Conservation (phyloP, 1,284 basidiomycete genomes). For the Heterobasidion irregulare region DNA sequence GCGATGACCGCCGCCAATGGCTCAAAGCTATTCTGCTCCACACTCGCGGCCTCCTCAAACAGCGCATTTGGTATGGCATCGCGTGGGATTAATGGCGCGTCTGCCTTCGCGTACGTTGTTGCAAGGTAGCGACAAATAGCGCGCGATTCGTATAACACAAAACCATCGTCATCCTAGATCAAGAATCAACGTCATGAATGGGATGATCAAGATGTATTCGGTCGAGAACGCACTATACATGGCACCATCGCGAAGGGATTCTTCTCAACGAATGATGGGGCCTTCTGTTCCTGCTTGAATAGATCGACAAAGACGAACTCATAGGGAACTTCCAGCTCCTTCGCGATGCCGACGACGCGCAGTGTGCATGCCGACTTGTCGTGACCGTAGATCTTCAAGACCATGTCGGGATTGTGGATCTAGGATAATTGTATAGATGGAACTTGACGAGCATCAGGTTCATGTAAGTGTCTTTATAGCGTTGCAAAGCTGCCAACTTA, state of each 20-base stretch:
- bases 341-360: conserved; percentile 34
- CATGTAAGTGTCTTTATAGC: not conserved
- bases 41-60: conserved; percentile 36
- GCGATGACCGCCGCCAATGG: conserved; percentile 21
- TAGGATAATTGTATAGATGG: no score
- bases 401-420: conserved; percentile 25
- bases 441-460: no score
- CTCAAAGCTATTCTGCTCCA: conserved; percentile 33
- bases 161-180: conserved; percentile 12
- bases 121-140: conserved; percentile 38
- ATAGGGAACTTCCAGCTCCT: conserved; percentile 46
- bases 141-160: conserved; percentile 38
- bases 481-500: not conserved
- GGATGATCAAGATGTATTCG: not conserved
- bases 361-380: conserved; percentile 35
- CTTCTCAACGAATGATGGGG: conserved; percentile 27
- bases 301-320: conserved; percentile 37
- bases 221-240: conserved; percentile 35
- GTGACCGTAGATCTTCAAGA: conserved; percentile 41
- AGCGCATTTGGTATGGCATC: conserved; percentile 25
- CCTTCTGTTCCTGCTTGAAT: conserved; percentile 37
- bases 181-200: not conserved
- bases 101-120: conserved; percentile 19
- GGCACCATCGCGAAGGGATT: conserved; percentile 67
- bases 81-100: conserved; percentile 19